These are phyloP conservation scores for Trichaptum fuscoviolaceum DNA, from an alignment of 768 basidiomycete species.

Conservation along the genomic window DNA sequence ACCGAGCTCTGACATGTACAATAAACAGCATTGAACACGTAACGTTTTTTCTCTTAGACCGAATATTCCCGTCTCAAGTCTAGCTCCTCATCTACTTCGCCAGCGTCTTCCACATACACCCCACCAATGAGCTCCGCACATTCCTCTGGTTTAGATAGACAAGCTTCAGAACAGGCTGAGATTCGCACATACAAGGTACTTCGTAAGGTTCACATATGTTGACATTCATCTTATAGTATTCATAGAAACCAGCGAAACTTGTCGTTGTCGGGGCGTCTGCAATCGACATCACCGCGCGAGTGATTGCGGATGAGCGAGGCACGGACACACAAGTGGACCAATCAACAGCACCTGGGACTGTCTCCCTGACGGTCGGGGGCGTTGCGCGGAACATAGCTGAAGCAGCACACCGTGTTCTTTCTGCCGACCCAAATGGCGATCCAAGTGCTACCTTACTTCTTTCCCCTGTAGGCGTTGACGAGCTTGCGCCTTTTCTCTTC, in stretches of 20 bases:
- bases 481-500: constrained; percentile 63
- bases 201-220: background rate
- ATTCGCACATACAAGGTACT: background rate
- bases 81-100: background rate
- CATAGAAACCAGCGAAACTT: constrained; percentile 37
- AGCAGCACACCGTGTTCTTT: constrained; percentile 66
- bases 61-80: background rate
- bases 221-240: background rate
- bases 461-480: constrained; percentile 71
- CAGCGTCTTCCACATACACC: background rate
- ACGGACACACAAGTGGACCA: constrained; percentile 36
- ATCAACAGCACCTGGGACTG: constrained; percentile 77
- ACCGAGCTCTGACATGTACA: background rate
- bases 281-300: constrained; percentile 74
- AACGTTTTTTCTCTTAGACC: background rate
- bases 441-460: constrained; percentile 50
- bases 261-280: constrained; percentile 84
- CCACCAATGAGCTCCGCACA: background rate
- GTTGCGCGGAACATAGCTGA: constrained; percentile 96
- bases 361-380: constrained; percentile 74
- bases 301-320: constrained; percentile 24
- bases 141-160: background rate
- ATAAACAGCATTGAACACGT: background rate
- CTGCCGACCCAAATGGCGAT: constrained; percentile 17
- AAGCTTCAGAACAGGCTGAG: background rate